Base-by-base conservation (phyloP, 2,329 filamentous ascomycete species). In the Epichloe glyceriae region DNA sequence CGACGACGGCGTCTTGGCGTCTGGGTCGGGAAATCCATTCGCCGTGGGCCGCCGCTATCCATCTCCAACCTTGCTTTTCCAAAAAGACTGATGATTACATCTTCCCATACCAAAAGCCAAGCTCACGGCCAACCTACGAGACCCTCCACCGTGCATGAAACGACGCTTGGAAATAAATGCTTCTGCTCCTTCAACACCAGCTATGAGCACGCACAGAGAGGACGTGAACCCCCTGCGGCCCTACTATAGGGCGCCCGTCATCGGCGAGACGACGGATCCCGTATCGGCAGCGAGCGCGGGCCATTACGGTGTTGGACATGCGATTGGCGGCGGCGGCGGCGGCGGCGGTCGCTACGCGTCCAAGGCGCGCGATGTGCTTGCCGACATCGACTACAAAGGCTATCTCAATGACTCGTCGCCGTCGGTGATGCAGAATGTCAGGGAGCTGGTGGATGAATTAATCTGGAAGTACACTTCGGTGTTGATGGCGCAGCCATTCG, bases 401-500 rank as follows among this genome's bases (percentile, higher is more conserved):
- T 94, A 94, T 65, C 73, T 95, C 20, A 76, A 83, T 40, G 88
- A 94, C 52, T 73, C 79, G 20, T 87, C 85, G 30, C 86, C 86
- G 0, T 87, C 86, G 1, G 76, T 82, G 30, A 75, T 88, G 11
- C 84, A 87, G 58, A 85, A 85, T 56, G 73, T 85, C 42, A 87
- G 85, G 63, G 83, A 85, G 55, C 71, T 95, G 54, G 63, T 95
- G 46, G 89, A 97, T 64, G 84, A 90, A 65, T 80, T 93, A 56
- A 65, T 95, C 66, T 94, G 90, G 83, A 91, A 93, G 64, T 98
- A 98, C 70, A 85, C 84, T 14, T 88, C 85, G 52, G 83, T 95
- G 22, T 68, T 97, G 61, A 83, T 95, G 64, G 86, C 88, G 50
- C 93, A 98, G 69, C 93, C 93, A 14, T 97, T 98, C 66, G 93